Base-by-base conservation (phyloP, 345 rosid genomes). In the Eucalyptus melliodora region DNA sequence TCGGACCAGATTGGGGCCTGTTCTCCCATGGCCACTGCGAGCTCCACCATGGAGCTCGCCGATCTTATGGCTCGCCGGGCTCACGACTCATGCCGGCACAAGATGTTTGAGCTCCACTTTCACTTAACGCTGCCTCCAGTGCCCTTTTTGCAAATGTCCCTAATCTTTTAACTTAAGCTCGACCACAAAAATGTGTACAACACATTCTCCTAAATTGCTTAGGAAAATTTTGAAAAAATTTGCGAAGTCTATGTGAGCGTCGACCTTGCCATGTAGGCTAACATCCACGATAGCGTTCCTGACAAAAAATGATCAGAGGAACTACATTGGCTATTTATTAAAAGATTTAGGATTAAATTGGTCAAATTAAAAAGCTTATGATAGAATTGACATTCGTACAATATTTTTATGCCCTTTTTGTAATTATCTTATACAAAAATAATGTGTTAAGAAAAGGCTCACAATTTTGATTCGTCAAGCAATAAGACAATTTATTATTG, bases 381-480 rank as follows among this genome's bases (percentile, higher is more conserved):
- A 56, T 0, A 23, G 1, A 56, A 56, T 24, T 9, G 2, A 21
- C 30, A 24, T 24, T 0, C 2, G 1, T 23, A 56, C 0, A 23
- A 56, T 23, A 23, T 56, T 56, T 56, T 56, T 23, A 56, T 23
- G 62, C 0, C 27, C 0, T 56, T 56, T 56, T 56, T 24, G 62
- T 56, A 56, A 4, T 56, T 56, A 24, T 24, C 62, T 23, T 24
- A 24, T 56, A 23, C 27, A 56, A 24, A 21, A 56, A 56, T 56
- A 56, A 56, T 1, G 14, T 9, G 6, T 56, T 24, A 24, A 23
- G 4, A 56, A 9, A 14, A 81, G 86, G 17, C 49, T 37, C 47
- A 26, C 67, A 12, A 60, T 27, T 12, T 27, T 26, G 2, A 4
- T 6, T 27, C 31, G 1, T 60, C 67, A 27, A 2, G 65, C 65